Evolutionary conservation across 1,284 basidiomycete genomes (phyloP), one percentile per base, ranked within the genome.

Genomic region (Apiotrichum domesticum): DNA sequence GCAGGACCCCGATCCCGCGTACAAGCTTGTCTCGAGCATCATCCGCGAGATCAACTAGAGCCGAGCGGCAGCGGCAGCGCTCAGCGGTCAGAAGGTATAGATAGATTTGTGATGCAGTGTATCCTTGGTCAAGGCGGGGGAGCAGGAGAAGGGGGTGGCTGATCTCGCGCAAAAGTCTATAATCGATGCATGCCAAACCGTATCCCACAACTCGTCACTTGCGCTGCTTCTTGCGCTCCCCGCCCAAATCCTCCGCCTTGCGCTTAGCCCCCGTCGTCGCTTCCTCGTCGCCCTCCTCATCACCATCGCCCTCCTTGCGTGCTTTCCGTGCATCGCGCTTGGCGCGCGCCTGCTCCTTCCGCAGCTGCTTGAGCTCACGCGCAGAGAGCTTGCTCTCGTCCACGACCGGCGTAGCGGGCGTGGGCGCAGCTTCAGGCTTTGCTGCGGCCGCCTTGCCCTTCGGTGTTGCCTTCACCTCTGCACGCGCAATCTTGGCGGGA

Each of bases 1-100:
- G 67, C 92, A 98, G 78, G 95, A 93, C 71, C 88, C 88, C 50
- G 84, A 84, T 65, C 85, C 84, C 35, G 87, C 83, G n/a, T 83
- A 86, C 68, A 83, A 89, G 64, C 76, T 94, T 56, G 83, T 83
- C 49, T 81, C 81, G 45, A 87, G 85, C 56, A 74, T 94, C 63
- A 81, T 90, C 3, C 54, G 70, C 42, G 72, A 75, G 57, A 61
- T 67, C 21, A 66, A 51, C 41, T 41, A 51, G 50, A 42, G 21
- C 21, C 21, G 21, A 21, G 21, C 21, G 21, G 21, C 21, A 21
- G 21, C 21, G 21, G 21, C 21, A 21, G 21, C 21, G 21, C 6
- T 46, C n/a, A 6, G 6, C 14, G 35, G 46, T 48, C 47, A 49
- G 47, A 49, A 49, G 47, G 37, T 49, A 49, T 49, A 49, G 47